These are phyloP conservation scores for Nakaseomyces bracarensis DNA, from an alignment of 1,139 yeast species.

Conservation along the genomic window DNA sequence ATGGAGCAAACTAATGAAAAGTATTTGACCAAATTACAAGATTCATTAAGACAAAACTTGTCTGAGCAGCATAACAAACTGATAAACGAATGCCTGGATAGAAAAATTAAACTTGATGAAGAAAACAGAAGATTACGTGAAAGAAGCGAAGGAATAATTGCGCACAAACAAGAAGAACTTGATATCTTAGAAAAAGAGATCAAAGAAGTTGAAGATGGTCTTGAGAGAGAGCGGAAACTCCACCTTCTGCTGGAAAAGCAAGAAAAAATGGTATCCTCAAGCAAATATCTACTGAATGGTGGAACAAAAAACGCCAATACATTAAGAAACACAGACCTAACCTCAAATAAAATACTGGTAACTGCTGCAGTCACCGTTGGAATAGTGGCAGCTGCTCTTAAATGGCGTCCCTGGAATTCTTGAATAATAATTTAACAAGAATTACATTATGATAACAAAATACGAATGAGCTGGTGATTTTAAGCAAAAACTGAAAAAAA, in stretches of 20 bases:
- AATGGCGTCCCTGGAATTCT: conserved; percentile 3
- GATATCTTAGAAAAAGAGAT: conserved; percentile 23
- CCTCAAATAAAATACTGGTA: conserved; percentile 10
- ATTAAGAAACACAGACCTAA: background rate
- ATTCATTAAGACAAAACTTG: conserved; percentile 17
- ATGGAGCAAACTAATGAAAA: conserved; percentile 22
- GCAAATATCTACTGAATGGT: conserved; percentile 10
- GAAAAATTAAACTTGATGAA: conserved; percentile 22
- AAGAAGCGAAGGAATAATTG: conserved; percentile 13
- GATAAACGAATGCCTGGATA: conserved; percentile 19
- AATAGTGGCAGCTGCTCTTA: conserved; percentile 18
- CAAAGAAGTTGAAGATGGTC: conserved; percentile 27
- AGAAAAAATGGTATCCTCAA: conserved; percentile 8
- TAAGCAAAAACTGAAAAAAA: background rate
- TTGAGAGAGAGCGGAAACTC: conserved; percentile 29
- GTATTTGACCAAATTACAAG: conserved; percentile 20
- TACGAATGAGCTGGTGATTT: too few relatives aligned
- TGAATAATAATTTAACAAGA: conserved; percentile 2
- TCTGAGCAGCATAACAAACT: conserved; percentile 23
- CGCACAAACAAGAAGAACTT: conserved; percentile 18
- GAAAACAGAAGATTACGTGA: conserved; percentile 20
- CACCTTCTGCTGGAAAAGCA: conserved; percentile 12
- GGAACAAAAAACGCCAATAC: background rate
- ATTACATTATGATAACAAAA: background rate
- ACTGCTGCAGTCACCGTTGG: conserved; percentile 19